Conservation (phyloP, 1,139 yeast genomes). For the Entelexis paramagnoliae region DNA sequence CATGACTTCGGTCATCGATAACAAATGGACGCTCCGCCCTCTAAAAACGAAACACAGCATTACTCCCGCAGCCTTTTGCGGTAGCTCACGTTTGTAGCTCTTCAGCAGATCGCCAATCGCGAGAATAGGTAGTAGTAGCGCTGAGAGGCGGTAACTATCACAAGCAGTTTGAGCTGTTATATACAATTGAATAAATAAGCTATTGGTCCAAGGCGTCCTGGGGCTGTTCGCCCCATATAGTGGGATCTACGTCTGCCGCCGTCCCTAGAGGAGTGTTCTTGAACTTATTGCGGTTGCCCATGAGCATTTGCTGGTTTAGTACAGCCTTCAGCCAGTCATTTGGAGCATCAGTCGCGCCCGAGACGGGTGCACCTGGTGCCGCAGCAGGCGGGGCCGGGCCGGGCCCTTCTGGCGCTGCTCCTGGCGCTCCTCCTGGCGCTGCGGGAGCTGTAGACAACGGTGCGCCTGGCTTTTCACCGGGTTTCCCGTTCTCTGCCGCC, state of each 20-base stretch:
- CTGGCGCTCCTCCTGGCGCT: not conserved
- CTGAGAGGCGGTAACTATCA: too few relatives aligned
- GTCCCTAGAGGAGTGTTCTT: conserved; percentile 19
- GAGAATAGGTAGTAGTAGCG: too few relatives aligned
- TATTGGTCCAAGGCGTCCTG: not conserved
- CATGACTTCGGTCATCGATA: too few relatives aligned
- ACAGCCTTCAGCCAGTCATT: conserved; percentile 23
- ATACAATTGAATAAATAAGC: conserved; percentile 1
- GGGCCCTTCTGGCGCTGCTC: too few relatives aligned
- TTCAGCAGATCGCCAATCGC: too few relatives aligned
- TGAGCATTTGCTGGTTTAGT: conserved; percentile 21
- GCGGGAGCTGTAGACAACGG: not conserved
- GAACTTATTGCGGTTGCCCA: conserved; percentile 24
- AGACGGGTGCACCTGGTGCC: not conserved
- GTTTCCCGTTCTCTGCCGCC: conserved; percentile 6
- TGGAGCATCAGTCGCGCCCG: not conserved
- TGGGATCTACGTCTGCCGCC: conserved; percentile 21
- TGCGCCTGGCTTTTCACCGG: not conserved
- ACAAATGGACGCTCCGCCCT: too few relatives aligned
- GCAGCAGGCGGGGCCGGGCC: too few relatives aligned
- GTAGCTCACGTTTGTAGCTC: too few relatives aligned
- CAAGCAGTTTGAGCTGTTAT: not conserved
- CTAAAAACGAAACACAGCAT: too few relatives aligned
- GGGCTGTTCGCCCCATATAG: conserved; percentile 8
- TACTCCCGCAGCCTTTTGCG: too few relatives aligned